Conservation (phyloP, 2,329 filamentous ascomycete species). For the Aspergillus sp. region DNA sequence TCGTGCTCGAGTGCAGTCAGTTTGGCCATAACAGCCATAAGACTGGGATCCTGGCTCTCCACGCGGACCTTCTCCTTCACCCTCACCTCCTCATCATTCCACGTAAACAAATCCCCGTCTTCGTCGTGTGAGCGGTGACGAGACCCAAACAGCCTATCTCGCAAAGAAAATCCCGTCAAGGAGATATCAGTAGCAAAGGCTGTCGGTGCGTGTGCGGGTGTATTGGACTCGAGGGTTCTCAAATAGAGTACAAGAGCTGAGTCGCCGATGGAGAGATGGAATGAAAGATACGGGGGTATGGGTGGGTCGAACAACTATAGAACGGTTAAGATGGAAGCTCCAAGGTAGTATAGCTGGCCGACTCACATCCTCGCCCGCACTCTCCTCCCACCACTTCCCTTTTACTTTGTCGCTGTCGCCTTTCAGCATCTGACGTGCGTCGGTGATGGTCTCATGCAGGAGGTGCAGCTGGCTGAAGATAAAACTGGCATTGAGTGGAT, state of each 20-base stretch:
- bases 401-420: conserved; percentile 43
- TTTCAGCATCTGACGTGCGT: conserved; percentile 51
- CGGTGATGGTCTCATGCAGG: conserved; percentile 51
- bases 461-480: conserved; percentile 50
- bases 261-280: conserved; percentile 61
- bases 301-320: conserved; percentile 50
- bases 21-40: conserved; percentile 77
- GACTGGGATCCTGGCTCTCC: conserved; percentile 77
- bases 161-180: conserved; percentile 47
- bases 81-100: conserved; percentile 60
- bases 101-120: conserved; percentile 65
- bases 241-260: conserved; percentile 60
- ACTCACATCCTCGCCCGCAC: conserved; percentile 49
- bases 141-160: conserved; percentile 45
- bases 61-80: conserved; percentile 85
- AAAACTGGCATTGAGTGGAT: conserved; percentile 50
- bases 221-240: conserved; percentile 59
- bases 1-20: conserved; percentile 67
- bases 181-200: conserved; percentile 62
- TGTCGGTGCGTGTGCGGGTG: conserved; percentile 47
- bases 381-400: conserved; percentile 47
- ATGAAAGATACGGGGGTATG: conserved; percentile 59
- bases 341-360: conserved; percentile 7
- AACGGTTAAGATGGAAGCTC: background rate
- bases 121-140: conserved; percentile 65